Base-by-base conservation (phyloP, 768 basidiomycete species). In the Suillus bovinus region DNA sequence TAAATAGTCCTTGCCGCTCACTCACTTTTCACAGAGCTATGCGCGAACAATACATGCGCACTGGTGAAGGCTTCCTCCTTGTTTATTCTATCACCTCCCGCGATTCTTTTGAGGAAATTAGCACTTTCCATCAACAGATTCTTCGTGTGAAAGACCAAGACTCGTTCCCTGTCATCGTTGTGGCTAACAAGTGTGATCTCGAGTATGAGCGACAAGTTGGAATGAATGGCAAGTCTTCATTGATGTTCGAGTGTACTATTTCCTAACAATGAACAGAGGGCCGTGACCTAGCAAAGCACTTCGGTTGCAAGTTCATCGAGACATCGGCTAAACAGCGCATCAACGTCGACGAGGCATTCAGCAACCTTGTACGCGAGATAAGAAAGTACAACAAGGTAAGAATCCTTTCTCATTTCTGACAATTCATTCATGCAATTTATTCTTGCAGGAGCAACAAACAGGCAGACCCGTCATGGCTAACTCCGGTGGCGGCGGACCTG, bases 11-110 rank as follows among this genome's bases (percentile, higher is more conserved):
- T 39, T 67, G 61, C 49, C 34, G 41, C 41, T 27, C 41, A 24
- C 41, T 27, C 41, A 24, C 36, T 16, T 57, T 65, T 22, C 63
- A 57, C 72, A 96, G 94, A 62, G 96, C 96, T 27, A 98, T 99
- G 96, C 89, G 96, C 53, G 96, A 99, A 72, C 96, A 98, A 72
- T 99, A 99, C 80, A 99, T 98, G 95, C 88, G 95, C 58, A 94
- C 95, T 31, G 96, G 96, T 64, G 96, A 99, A 77, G 96, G 96
- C 13, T 99, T 99, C 82, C 85, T 99, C 47, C 87, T 99, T 65
- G 95, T 98, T 62, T 99, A 99, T 77, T 94, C 94, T 58, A 98
- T 97, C 78, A 97, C 96, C n/a, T 95, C 94, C 34, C 89, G 96
- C 67, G 91, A 93, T 75, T 96, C 96, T 52, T 99, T 98, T 72